These are phyloP conservation scores for Aspergillus sclerotialis DNA, from an alignment of 2,329 filamentous ascomycete species.

Conservation along the genomic window DNA sequence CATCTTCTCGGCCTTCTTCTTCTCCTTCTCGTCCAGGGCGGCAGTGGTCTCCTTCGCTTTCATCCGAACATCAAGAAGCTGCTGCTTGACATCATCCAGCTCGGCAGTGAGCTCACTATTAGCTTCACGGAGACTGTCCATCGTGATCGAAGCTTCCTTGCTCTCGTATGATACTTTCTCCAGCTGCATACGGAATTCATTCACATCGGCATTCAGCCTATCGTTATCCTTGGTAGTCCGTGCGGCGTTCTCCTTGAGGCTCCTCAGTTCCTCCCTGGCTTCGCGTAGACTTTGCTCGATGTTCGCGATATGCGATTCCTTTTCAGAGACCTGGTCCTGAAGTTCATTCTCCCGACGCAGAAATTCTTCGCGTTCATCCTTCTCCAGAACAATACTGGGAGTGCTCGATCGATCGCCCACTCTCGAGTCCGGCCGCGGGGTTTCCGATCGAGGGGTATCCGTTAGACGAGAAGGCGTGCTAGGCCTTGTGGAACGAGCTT, in stretches of 20 bases:
- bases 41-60: conserved; percentile 88
- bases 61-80: conserved; percentile 93
- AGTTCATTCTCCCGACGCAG: conserved; percentile 91
- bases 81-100: conserved; percentile 91
- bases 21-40: conserved; percentile 92
- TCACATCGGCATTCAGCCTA: conserved; percentile 73
- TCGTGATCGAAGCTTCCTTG: conserved; percentile 94
- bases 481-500: conserved; percentile 40
- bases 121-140: conserved; percentile 94
- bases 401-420: conserved; percentile 79
- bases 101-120: conserved; percentile 88
- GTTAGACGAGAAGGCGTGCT: conserved; percentile 35
- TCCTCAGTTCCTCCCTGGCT: conserved; percentile 75
- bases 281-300: conserved; percentile 76
- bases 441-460: conserved; percentile 49
- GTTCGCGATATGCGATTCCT: conserved; percentile 71
- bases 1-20: conserved; percentile 98
- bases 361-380: conserved; percentile 96
- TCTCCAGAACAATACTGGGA: conserved; percentile 80
- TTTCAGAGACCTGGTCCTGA: conserved; percentile 92
- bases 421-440: conserved; percentile 55
- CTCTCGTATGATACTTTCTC: conserved; percentile 93
- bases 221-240: conserved; percentile 88
- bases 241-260: conserved; percentile 77
- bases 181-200: conserved; percentile 92